Percentiles rank a stretch among this genome's conserved stretches.
phyloP scores from a whole-genome alignment of 345 rosid genomes.

The Euphorbia lathyris region DNA sequence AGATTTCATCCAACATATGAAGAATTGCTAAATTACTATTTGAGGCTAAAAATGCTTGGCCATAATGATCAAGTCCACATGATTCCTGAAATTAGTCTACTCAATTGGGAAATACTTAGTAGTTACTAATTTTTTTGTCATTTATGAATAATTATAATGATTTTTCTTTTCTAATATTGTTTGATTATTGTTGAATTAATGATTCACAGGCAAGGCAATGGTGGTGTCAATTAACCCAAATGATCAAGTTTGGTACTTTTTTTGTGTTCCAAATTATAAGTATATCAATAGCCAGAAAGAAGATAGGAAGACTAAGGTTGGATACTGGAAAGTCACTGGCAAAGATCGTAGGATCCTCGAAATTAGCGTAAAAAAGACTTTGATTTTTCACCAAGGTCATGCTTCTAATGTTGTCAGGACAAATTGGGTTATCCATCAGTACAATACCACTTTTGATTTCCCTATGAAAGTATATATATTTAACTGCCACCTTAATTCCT shows the following conservation, averaged over 20 bases:
- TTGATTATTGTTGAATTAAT: no score
- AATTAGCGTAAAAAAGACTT: slow-evolving; percentile 39
- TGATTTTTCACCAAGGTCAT: slow-evolving; percentile 31
- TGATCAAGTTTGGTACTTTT: slow-evolving; percentile 36
- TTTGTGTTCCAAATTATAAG: slow-evolving; percentile 24
- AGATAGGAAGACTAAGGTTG: slow-evolving; percentile 26
- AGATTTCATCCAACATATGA: slow-evolving; percentile 10
- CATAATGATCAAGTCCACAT: background rate
- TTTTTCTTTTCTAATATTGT: no score
- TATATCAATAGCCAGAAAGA: slow-evolving; percentile 19
- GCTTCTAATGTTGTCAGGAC: slow-evolving; percentile 10
- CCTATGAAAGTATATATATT: slow-evolving; percentile 15
- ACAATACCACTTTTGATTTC: slow-evolving; percentile 11
- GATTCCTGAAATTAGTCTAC: background rate
- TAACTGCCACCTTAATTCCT: no score
- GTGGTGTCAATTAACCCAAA: background rate
- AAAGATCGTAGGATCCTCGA: slow-evolving; percentile 6
- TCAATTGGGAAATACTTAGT: slow-evolving; percentile 9
- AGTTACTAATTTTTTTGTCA: no score
- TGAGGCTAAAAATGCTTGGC: background rate
- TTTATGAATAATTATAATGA: no score
- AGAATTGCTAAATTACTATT: background rate
- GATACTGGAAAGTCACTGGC: no score
- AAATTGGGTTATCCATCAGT: slow-evolving; percentile 37
- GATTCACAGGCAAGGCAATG: background rate